Evolutionary conservation across 495 filamentous ascomycete species (phyloP).

Genomic region (Extremus antarcticus): DNA sequence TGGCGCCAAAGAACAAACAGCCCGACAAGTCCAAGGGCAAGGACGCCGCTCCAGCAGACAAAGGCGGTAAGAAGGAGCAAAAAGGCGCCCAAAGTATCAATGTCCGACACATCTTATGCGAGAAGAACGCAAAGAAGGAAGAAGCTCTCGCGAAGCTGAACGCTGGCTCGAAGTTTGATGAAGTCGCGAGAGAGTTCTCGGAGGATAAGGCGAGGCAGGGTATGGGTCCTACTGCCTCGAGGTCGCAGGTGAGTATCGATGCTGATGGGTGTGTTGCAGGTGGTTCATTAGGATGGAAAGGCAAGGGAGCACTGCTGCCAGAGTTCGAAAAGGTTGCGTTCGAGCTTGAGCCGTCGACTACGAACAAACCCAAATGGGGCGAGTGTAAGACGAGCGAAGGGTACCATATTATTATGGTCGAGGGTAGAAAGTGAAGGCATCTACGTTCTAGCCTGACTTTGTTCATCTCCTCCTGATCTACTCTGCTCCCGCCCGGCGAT

Average conservation of each 20-base stretch:
- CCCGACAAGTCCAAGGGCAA: slow-evolving; percentile 23
- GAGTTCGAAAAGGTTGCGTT: slow-evolving; percentile 77
- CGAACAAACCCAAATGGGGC: slow-evolving; percentile 60
- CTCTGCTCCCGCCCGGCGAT: no score
- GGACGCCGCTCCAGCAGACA: slow-evolving; percentile 18
- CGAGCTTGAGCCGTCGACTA: slow-evolving; percentile 64
- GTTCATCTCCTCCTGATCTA: no score
- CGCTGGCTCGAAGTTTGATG: slow-evolving; percentile 72
- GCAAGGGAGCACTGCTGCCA: slow-evolving; percentile 57
- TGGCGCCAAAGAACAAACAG: slow-evolving; percentile 1
- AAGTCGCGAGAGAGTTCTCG: slow-evolving; percentile 74
- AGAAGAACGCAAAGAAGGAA: slow-evolving; percentile 81
- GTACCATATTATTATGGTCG: slow-evolving; percentile 93
- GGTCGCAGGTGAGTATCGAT: neutral
- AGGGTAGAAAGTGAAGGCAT: slow-evolving; percentile 48
- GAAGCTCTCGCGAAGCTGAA: slow-evolving; percentile 70
- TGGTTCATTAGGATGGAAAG: slow-evolving; percentile 76
- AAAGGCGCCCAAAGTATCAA: slow-evolving; percentile 75
- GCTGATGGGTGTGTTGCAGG: slow-evolving; percentile 45
- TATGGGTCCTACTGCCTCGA: slow-evolving; percentile 27
- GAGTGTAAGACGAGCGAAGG: slow-evolving; percentile 77
- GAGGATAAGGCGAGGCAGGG: slow-evolving; percentile 84
- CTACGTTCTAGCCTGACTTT: neutral
- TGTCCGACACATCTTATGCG: slow-evolving; percentile 83
- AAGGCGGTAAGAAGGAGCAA: slow-evolving; percentile 39